Base-by-base conservation (phyloP, 2,329 filamentous ascomycete species). In the Clonostachys solani region DNA sequence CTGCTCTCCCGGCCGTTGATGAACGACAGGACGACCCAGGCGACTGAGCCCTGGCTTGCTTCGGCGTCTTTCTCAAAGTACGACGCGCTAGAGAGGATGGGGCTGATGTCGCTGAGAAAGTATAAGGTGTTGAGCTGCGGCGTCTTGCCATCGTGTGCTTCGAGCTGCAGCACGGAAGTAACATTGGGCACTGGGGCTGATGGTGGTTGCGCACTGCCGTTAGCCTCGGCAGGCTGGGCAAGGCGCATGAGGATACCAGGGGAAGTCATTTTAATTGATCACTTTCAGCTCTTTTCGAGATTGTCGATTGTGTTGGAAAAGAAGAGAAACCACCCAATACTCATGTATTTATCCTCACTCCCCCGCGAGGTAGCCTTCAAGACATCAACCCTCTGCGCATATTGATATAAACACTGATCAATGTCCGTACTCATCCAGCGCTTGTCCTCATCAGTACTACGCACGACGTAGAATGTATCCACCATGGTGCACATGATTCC, bases 201-300 rank as follows among this genome's bases (percentile, higher is more conserved):
- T n/a, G 12, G 18, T 18, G 42, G 7, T 29, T 16, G 40, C 12
- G 45, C 40, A 12, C 47, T 29, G 19, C 33, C 12, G 8, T 36
- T 33, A 6, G 29, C 42, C 13, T 23, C 17, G n/a, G 44, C 18
- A 9, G 23, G 23, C n/a, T 46, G 13, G 40, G 23, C 44, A n/a
- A 51, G 47, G 15, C 49, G 49, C 47, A 51, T 49, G n/a, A 51
- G 13, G 17, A 49, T 33, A 34, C 49, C 47, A 6, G 49, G 49
- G 17, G 42, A 36, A 19, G 47, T 16, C 47, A 48, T 38, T 29
- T 10, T 6, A 29, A 10, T 10, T 29, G 23, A 29, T 29, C 23
- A 10, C 23, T 10, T 10, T 29, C 23, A 29, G 23, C 23, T 29
- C 23, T 29, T 29, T 10, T 29, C 23, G 3, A 29, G 23, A 29